Evolutionary conservation across 352 stramenopile genomes (phyloP), one percentile per base, ranked within the genome.

Genomic region (Globisporangium paddicum): DNA sequence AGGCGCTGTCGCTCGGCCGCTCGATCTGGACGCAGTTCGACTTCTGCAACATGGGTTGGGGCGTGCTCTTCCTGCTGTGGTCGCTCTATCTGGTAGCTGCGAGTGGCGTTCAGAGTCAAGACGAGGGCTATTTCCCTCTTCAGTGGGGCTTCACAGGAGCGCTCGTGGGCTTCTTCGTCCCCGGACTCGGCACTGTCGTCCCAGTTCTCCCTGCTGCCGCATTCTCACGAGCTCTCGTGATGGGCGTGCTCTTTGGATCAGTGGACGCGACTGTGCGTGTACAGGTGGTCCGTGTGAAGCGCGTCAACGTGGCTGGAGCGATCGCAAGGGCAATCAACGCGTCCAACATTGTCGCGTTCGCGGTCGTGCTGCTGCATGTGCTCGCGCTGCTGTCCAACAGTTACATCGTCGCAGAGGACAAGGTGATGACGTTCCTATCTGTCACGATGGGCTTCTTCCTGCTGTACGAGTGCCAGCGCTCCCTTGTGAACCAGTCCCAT

Each of bases 1-100:
- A 93, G 65, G 79, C 81, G 0, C 42, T 92, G 19, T 71, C 71
- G 3, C 62, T 90, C 3, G 80, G 82, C 8, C 80, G 86, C 10
- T 87, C 82, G 14, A 85, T 94, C 55, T 96, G 86, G 85, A 96
- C 86, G 37, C 86, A 96, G 34, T 96, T 96, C 48, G 86, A 96
- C 55, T 60, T 93, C n/a, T 71, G 66, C 55, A 75, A 66, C 30
- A 96, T 96, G 86, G 65, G 46, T 3, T 90, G 79, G 75, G 83
- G 83, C 11, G 59, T 89, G 38, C 3, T 75, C 18, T 55, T 91
- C 14, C 67, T 92, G 34, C 16, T 65, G 19, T 83, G 73, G 69
- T 52, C 62, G 10, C 66, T 86, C 9, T 45, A 79, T 19, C 37
- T 63, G 7, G 30, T 73, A 19, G 14, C 14, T 28, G n/a, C 51